Percentiles rank a stretch among this genome's conserved stretches.
Evolutionary conservation across 805 yeast species (phyloP).

Genomic region (Yarrowia hollandica): DNA sequence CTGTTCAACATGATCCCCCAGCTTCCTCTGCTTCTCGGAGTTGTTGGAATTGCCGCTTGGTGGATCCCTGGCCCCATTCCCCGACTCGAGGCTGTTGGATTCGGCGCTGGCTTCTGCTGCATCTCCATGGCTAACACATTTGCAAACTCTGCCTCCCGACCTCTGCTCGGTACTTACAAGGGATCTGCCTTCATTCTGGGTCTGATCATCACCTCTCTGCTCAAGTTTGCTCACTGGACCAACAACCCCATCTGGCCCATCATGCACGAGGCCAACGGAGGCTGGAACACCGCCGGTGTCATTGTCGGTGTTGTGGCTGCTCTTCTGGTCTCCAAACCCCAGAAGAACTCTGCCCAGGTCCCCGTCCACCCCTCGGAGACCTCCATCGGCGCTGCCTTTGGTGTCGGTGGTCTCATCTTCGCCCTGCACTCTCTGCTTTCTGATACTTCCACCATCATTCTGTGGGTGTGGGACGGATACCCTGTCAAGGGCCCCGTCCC

Average conservation of each 20-base stretch:
- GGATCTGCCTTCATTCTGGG: constrained; percentile 68
- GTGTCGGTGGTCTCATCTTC: constrained; percentile 76
- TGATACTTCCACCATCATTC: constrained; percentile 82
- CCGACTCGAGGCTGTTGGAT: constrained; percentile 63
- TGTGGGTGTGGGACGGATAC: constrained; percentile 96
- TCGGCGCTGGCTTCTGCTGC: constrained; percentile 65
- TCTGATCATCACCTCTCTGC: constrained; percentile 65
- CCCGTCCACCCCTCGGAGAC: constrained; percentile 36
- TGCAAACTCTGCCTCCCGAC: constrained; percentile 42
- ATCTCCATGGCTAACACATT: constrained; percentile 61
- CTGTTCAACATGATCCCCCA: constrained; percentile 51
- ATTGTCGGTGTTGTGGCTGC: constrained; percentile 64
- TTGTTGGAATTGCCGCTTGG: constrained; percentile 76
- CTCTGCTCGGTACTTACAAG: constrained; percentile 45
- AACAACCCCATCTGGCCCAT: constrained; percentile 97
- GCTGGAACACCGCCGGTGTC: constrained; percentile 73
- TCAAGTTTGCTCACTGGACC: constrained; percentile 74
- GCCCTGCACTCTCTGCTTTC: constrained; percentile 71
- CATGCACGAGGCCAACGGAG: constrained; percentile 82
- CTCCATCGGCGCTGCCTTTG: constrained; percentile 54
- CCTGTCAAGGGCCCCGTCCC: constrained; percentile 87
- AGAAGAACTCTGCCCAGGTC: constrained; percentile 32
- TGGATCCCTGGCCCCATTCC: constrained; percentile 64
- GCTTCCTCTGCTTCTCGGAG: constrained; percentile 53
- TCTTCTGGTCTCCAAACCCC: constrained; percentile 53